phyloP scores from a whole-genome alignment of 2,329 filamentous ascomycete species.

The Hypoxylon sp. region DNA sequence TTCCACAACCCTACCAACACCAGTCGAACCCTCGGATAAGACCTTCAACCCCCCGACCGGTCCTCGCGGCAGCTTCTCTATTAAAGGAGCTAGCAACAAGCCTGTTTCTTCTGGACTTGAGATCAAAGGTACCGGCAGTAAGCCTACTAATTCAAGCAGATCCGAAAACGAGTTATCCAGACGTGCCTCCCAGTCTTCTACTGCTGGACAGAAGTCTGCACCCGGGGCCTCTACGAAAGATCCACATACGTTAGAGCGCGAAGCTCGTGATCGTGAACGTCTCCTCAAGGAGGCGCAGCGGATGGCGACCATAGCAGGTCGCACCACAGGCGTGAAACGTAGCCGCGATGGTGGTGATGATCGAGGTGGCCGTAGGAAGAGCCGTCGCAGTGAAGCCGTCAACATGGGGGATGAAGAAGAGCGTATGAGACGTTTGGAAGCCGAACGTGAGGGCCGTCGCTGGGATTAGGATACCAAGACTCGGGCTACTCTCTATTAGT shows the following conservation, averaged over 20 bases:
- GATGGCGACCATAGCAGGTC: constrained; percentile 68
- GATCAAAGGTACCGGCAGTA: constrained; percentile 56
- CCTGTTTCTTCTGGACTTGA: constrained; percentile 53
- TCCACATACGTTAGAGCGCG: constrained; percentile 78
- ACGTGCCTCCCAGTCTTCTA: constrained; percentile 57
- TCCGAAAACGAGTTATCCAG: constrained; percentile 55
- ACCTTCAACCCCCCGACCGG: constrained; percentile 61
- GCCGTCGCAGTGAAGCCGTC: constrained; percentile 65
- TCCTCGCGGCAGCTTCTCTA: constrained; percentile 55
- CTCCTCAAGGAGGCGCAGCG: constrained; percentile 78
- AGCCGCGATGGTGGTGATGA: constrained; percentile 61
- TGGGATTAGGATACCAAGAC: constrained; percentile 58
- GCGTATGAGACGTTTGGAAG: constrained; percentile 70
- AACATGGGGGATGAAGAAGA: constrained; percentile 66
- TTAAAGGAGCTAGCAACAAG: constrained; percentile 50
- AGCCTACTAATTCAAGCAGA: constrained; percentile 47
- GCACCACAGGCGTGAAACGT: constrained; percentile 66
- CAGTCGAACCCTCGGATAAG: constrained; percentile 56
- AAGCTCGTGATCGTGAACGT: constrained; percentile 75
- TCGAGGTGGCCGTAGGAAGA: constrained; percentile 63
- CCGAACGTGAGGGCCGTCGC: constrained; percentile 70
- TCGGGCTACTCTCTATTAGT: background rate
- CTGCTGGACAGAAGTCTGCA: constrained; percentile 46
- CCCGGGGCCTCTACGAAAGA: constrained; percentile 59
- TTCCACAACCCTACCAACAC: constrained; percentile 53